Percentiles rank a stretch among this genome's conserved stretches.
Evolutionary conservation across 495 filamentous ascomycete genomes (phyloP).

Genomic region (Aspergillus olivimuriae): DNA sequence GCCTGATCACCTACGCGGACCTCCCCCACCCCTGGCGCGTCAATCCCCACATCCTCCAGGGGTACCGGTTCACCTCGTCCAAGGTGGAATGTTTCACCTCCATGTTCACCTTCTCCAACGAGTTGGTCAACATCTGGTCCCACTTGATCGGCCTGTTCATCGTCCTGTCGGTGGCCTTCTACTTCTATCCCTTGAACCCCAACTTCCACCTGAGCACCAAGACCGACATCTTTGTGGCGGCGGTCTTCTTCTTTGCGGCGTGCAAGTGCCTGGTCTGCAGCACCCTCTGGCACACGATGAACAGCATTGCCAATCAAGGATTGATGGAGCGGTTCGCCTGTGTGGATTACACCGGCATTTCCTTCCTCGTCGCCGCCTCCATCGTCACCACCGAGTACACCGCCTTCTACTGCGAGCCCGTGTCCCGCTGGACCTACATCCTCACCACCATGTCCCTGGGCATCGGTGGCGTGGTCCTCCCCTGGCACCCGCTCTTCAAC

Average conservation of each 20-base stretch:
- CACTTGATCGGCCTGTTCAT: constrained; percentile 82
- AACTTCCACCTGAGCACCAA: constrained; percentile 84
- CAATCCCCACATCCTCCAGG: constrained; percentile 85
- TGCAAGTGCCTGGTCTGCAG: constrained; percentile 94
- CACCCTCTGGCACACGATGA: constrained; percentile 98
- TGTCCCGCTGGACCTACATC: constrained; percentile 84
- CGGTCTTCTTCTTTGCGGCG: constrained; percentile 94
- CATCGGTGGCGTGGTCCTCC: constrained; percentile 81
- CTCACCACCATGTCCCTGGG: constrained; percentile 73
- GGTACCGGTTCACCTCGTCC: constrained; percentile 88
- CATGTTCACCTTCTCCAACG: constrained; percentile 79
- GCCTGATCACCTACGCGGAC: constrained; percentile 82
- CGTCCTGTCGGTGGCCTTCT: constrained; percentile 86
- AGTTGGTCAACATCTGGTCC: constrained; percentile 97
- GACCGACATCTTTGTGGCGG: constrained; percentile 80
- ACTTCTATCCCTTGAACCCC: constrained; percentile 84
- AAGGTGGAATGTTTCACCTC: constrained; percentile 83
- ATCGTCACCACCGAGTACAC: constrained; percentile 99
- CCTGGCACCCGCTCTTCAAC: constrained; percentile 97
- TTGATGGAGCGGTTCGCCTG: constrained; percentile 95
- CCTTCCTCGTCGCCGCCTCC: constrained; percentile 87
- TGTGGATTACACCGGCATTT: constrained; percentile 98
- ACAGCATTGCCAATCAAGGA: constrained; percentile 80
- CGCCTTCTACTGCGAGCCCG: constrained; percentile 94
- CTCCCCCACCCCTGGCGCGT: constrained; percentile 89